These are phyloP conservation scores for Colletotrichum higginsianum DNA, from an alignment of 2,329 filamentous ascomycete genomes.

Conservation along the genomic window DNA sequence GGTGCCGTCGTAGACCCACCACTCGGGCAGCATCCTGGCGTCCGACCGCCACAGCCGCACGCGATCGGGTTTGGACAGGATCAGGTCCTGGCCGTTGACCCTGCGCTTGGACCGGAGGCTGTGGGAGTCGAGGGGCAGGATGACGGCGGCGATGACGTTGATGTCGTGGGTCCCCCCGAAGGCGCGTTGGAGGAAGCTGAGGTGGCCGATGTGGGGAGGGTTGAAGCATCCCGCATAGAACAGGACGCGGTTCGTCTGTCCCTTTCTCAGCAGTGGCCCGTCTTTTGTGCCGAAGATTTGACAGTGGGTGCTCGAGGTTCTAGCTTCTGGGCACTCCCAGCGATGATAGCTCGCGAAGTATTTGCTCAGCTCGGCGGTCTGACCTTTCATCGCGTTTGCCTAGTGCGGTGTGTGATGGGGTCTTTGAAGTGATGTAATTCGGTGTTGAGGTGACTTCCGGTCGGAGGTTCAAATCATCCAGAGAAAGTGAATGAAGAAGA, in stretches of 20 bases:
- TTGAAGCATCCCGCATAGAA: slow-evolving; percentile 4
- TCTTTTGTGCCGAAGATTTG: neutral
- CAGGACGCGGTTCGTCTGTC: neutral
- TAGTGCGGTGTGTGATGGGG: neutral
- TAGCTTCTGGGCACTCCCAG: neutral
- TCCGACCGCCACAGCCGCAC: neutral
- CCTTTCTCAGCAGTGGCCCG: neutral
- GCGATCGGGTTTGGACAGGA: neutral
- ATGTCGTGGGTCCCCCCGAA: neutral
- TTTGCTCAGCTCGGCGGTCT: neutral
- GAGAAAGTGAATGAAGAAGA: too few species aligned
- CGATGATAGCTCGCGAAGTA: neutral
- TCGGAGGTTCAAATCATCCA: neutral
- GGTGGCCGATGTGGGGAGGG: neutral
- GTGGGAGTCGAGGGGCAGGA: neutral
- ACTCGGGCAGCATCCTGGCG: neutral
- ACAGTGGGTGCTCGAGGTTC: rapidly evolving
- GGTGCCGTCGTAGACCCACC: neutral
- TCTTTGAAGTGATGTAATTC: neutral
- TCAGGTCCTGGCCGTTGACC: neutral
- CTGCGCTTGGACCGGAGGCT: neutral
- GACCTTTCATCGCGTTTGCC: neutral
- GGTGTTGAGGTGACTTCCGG: neutral
- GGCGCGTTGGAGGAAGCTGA: neutral
- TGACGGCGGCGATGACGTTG: slow-evolving; percentile 1